A percentile compares a stretch with the other conserved stretches of the same genome.
Evolutionary conservation across 108 stramenopile species (phyloP).

Genomic region (Fragilaria crotonensis): DNA sequence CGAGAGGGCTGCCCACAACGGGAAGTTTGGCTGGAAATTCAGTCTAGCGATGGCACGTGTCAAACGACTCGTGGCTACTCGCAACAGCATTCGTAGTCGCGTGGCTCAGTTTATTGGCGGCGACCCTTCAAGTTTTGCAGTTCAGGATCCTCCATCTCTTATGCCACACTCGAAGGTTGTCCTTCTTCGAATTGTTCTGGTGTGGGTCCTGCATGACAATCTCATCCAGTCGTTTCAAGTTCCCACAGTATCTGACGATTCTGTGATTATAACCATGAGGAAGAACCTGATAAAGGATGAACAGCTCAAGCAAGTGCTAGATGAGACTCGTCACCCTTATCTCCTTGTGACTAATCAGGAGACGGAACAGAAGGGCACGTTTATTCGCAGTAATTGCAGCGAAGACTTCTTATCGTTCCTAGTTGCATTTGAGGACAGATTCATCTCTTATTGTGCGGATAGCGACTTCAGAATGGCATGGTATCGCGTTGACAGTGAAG

Average conservation of each 20-base stretch:
- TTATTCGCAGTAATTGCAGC: constrained; percentile 14
- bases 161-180: constrained; percentile 56
- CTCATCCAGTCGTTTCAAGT: constrained; percentile 37
- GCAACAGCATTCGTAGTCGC: constrained; percentile 42
- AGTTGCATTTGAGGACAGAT: constrained; percentile 27
- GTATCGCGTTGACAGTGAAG: constrained; percentile 6
- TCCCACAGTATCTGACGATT: constrained; percentile 5
- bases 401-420: constrained; percentile 14
- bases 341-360: constrained; percentile 21
- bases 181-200: constrained; percentile 53
- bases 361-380: constrained; percentile 29
- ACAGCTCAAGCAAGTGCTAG: constrained; percentile 51
- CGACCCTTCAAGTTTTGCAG: constrained; percentile 18
- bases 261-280: constrained; percentile 23
- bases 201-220: constrained; percentile 71
- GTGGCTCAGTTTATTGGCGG: constrained; percentile 53
- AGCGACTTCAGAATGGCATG: constrained; percentile 32
- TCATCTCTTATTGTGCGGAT: constrained; percentile 52
- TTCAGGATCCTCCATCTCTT: constrained; percentile 37
- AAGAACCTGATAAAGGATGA: constrained; percentile 19
- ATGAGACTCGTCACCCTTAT: constrained; percentile 45
- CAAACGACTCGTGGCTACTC: constrained; percentile 34
- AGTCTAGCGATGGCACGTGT: constrained; percentile 35
- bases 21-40: constrained; percentile 33
- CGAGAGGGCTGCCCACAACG: constrained; percentile 15